Evolutionary conservation across 768 basidiomycete species (phyloP), one percentile per base, ranked within the genome.

Genomic region (Gyrodon lividus): DNA sequence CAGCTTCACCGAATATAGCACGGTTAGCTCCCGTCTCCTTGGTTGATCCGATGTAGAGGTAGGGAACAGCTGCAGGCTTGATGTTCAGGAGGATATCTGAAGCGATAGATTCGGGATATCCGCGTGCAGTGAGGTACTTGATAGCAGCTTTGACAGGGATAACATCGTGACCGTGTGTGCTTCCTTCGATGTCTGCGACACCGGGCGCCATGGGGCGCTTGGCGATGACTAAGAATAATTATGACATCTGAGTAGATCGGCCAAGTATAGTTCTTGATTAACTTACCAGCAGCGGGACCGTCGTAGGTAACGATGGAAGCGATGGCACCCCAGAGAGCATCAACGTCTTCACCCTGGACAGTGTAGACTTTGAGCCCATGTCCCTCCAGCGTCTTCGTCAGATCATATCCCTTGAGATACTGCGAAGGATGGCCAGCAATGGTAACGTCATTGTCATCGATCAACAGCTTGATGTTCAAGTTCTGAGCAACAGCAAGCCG

Each of bases 391-490:
- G 90, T 92, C 73, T 84, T 81, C 20, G 70, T 62, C 30, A 92
- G 62, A 46, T 83, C 77, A 70, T 82, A 94, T 20, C 91, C 91
- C 64, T 84, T 84, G 60, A 92, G 80, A 65, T 93, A 93, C 43
- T 92, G 70, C 13, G 89, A 92, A 4, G 92, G 92, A 62, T 93
- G 90, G 0, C 92, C 92, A n/a, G 91, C 84, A 54, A 93, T 94
- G 7, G 91, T 93, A 58, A 93, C 91, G 65, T 94, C 86, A 70
- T 94, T 93, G 70, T 92, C 89, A 59, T 94, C 92, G 56, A 94
- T 85, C 66, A 93, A 69, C 50, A 93, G 74, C 70, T 94, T 94
- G 68, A 94, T 80, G 65, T 92, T 91, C 59, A 94, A 74, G 38
- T 75, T 70, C 64, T 92, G 84, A 2, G 92, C 91, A 37, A 92